Conservation (phyloP, 225 moss, liverwort and hornwort genomes). For the Physcomitrellopsis africana region DNA sequence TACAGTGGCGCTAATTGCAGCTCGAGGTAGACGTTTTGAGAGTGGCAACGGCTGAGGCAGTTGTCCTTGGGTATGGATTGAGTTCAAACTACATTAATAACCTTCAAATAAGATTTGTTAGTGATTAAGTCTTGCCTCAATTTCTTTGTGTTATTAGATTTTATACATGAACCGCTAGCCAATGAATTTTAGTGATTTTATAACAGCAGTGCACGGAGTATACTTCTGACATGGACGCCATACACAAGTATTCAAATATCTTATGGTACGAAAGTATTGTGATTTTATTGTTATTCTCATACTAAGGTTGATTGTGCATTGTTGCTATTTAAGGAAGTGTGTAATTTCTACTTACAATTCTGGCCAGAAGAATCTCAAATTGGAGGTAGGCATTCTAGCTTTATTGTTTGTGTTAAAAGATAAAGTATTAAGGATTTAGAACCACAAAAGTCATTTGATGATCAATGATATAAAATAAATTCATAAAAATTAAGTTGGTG, state of each 20-base stretch:
- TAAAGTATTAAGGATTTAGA: too few relatives aligned
- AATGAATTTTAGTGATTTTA: neutral
- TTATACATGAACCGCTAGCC: neutral
- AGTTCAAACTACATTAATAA: neutral
- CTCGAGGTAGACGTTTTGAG: conserved; percentile 85
- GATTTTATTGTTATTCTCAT: too few relatives aligned
- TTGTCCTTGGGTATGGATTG: conserved; percentile 71
- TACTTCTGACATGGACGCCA: conserved; percentile 4
- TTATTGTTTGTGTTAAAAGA: too few relatives aligned
- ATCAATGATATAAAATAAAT: too few relatives aligned
- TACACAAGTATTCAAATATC: conserved; percentile 84
- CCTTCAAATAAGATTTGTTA: neutral
- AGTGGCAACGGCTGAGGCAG: conserved; percentile 85
- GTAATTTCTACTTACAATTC: too few relatives aligned
- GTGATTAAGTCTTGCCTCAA: neutral
- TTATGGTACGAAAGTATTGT: conserved; percentile 23
- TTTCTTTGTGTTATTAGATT: neutral
- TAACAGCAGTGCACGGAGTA: neutral
- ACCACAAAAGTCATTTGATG: too few relatives aligned
- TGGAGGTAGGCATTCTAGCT: too few relatives aligned
- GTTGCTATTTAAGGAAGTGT: too few relatives aligned
- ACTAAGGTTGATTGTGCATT: too few relatives aligned
- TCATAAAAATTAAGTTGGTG: too few relatives aligned
- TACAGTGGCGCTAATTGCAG: conserved; percentile 90
- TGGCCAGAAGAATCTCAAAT: too few relatives aligned